Base-by-base conservation (phyloP, 2,329 filamentous ascomycete genomes). In the Fonsecaea erecta region DNA sequence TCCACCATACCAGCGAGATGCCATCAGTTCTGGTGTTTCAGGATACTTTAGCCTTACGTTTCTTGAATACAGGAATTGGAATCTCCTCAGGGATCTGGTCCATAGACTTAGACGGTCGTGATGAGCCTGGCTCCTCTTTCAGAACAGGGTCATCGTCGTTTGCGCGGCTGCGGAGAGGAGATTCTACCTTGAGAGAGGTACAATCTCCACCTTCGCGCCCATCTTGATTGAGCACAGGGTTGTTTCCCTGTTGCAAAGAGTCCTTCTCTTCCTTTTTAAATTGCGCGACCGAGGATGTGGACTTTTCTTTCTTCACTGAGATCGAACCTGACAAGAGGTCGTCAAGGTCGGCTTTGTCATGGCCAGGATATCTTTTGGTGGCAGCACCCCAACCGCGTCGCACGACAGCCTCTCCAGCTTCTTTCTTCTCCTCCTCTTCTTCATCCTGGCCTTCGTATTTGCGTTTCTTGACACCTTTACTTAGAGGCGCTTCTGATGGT, bases 21-120 rank as follows among this genome's bases (percentile, higher is more conserved):
- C 53, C 40, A 14, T 46, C 16, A 21, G 18, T 16, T n/a, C n/a
- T 34, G 28, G 30, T 30, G 58, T 57, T 52, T 70, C 75, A 78
- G 70, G 76, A 75, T 56, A 74, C 71, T 71, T 82, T 83, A 1
- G 79, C 75, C 68, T 81, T 82, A 68, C 81, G 80, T 68, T 82
- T 82, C 70, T 82, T 83, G 75, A 83, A 83, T 24, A 82, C 70
- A 46, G 81, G 70, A 9, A 63, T 52, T 18, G 63, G 51, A 30
- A 59, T 48, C 9, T 66, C 75, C 2, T 75, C 76, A 35, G 60
- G 64, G 21, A 68, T 63, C 21, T 59, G 62, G 56, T 54, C 52
- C 18, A 63, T 46, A 16, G 58, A 26, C 57, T 6, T 28, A 11
- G 32, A 12, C 48, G 60, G 6, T 59, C 24, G 30, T 53, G 46